Evolutionary conservation across 1,139 yeast species (phyloP).

Genomic region (Zygoascus meyerae): DNA sequence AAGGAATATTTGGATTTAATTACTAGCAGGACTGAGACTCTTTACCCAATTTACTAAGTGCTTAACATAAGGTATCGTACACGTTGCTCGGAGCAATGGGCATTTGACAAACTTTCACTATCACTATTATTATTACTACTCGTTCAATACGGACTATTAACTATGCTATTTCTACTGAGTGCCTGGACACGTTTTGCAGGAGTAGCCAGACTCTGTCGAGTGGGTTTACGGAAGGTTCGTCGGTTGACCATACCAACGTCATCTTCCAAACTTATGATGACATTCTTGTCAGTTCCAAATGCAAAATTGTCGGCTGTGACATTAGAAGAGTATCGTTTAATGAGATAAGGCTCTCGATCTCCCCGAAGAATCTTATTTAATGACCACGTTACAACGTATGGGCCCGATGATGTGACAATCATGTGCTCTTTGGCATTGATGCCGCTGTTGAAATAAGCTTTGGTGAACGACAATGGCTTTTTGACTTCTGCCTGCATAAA

Average conservation of each 20-base stretch:
- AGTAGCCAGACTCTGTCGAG: constrained; percentile 41
- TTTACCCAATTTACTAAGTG: no score
- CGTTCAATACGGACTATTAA: constrained; percentile 28
- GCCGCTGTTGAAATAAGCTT: constrained; percentile 73
- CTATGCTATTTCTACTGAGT: constrained; percentile 29
- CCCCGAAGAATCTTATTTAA: constrained; percentile 52
- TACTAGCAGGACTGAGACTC: no score
- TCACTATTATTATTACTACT: no score
- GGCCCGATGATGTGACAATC: constrained; percentile 73
- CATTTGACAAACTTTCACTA: no score
- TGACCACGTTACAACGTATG: constrained; percentile 80
- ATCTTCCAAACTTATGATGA: constrained; percentile 62
- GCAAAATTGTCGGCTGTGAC: constrained; percentile 76
- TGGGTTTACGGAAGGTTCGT: constrained; percentile 52
- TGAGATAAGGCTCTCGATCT: constrained; percentile 52
- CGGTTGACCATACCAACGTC: constrained; percentile 65
- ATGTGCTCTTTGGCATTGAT: constrained; percentile 56
- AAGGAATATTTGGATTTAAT: no score
- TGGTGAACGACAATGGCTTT: constrained; percentile 52
- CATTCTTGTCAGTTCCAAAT: constrained; percentile 64
- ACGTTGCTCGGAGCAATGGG: no score
- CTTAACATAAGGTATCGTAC: no score
- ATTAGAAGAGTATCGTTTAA: constrained; percentile 55
- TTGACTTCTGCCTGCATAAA: constrained; percentile 52
- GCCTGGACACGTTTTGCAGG: constrained; percentile 27